Conservation (phyloP, 2,329 filamentous ascomycete species). For the Arachnomyces sp. region DNA sequence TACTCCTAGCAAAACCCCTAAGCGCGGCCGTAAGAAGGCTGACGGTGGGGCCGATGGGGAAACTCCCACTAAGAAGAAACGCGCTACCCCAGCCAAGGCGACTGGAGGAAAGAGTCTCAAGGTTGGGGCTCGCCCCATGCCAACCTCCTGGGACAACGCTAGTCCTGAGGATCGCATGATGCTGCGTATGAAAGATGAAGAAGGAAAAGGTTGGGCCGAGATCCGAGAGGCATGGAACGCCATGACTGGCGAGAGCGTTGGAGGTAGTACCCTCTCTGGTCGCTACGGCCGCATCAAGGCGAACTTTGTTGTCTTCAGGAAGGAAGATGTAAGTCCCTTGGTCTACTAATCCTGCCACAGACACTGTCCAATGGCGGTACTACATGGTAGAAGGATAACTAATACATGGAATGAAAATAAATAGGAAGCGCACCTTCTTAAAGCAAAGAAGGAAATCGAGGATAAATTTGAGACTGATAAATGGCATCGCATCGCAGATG, state of each 20-base stretch:
- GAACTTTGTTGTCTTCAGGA: slow-evolving; percentile 29
- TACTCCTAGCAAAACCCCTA: slow-evolving; percentile 9
- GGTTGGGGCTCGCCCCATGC: slow-evolving; percentile 15
- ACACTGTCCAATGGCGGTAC: too few relatives aligned
- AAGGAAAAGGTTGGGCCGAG: slow-evolving; percentile 19
- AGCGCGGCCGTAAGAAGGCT: slow-evolving; percentile 16
- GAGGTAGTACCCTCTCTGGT: slow-evolving; percentile 28
- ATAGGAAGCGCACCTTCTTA: slow-evolving; percentile 24
- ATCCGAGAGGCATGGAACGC: slow-evolving; percentile 18
- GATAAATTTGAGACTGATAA: slow-evolving; percentile 31
- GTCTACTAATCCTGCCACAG: neutral
- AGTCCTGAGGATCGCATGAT: slow-evolving; percentile 19
- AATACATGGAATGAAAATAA: neutral
- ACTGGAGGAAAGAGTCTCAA: slow-evolving; percentile 1
- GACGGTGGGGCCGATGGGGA: slow-evolving; percentile 1
- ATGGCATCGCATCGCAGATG: slow-evolving; percentile 29
- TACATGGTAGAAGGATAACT: neutral
- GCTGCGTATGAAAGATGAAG: slow-evolving; percentile 21
- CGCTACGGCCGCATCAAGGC: slow-evolving; percentile 32
- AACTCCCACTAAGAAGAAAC: slow-evolving; percentile 8
- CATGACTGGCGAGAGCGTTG: slow-evolving; percentile 25
- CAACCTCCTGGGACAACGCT: slow-evolving; percentile 16
- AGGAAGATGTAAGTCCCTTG: slow-evolving; percentile 25
- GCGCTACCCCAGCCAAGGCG: slow-evolving; percentile 3
- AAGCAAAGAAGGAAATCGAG: slow-evolving; percentile 32